Evolutionary conservation across 179 eudicot genomes (phyloP).

Genomic region (Drosera spatulata): DNA sequence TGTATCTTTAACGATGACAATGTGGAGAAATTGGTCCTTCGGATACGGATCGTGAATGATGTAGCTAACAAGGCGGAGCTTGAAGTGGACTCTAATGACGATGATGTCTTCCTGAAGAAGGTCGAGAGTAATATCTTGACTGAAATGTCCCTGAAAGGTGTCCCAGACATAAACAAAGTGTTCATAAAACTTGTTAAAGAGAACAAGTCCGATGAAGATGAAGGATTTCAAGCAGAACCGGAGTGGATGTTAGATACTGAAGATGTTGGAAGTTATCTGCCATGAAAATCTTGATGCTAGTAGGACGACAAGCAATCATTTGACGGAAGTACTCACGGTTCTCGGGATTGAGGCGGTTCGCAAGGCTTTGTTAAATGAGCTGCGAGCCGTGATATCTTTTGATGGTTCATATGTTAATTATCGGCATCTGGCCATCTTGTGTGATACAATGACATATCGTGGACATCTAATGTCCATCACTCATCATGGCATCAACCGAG

Average conservation of each 20-base stretch:
- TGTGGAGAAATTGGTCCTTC: slow-evolving; percentile 90
- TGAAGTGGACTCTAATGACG: slow-evolving; percentile 84
- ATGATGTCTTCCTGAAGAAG: slow-evolving; percentile 94
- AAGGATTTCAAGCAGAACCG: slow-evolving; percentile 69
- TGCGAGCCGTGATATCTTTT: slow-evolving; percentile 91
- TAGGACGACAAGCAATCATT: slow-evolving; percentile 92
- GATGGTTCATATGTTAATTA: slow-evolving; percentile 97
- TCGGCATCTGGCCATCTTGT: slow-evolving; percentile 89
- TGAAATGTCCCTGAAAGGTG: slow-evolving; percentile 92
- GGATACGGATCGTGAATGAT: slow-evolving; percentile 90
- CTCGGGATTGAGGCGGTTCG: slow-evolving; percentile 98
- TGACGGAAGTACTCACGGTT: slow-evolving; percentile 94
- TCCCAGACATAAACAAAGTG: slow-evolving; percentile 87
- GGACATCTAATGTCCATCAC: slow-evolving; percentile 99
- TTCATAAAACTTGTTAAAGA: slow-evolving; percentile 74
- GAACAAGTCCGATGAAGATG: slow-evolving; percentile 69
- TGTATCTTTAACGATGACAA: slow-evolving; percentile 95
- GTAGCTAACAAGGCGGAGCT: slow-evolving; percentile 82
- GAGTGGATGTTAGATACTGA: slow-evolving; percentile 99
- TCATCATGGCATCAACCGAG: slow-evolving; percentile 92
- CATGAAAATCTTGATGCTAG: slow-evolving; percentile 94
- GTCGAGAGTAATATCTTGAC: slow-evolving; percentile 93
- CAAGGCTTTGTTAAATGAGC: slow-evolving; percentile 80
- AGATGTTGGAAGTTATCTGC: slow-evolving; percentile 95
- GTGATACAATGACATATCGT: slow-evolving; percentile 98